Base-by-base conservation (phyloP, 345 rosid species). In the Gossypium herbaceum region DNA sequence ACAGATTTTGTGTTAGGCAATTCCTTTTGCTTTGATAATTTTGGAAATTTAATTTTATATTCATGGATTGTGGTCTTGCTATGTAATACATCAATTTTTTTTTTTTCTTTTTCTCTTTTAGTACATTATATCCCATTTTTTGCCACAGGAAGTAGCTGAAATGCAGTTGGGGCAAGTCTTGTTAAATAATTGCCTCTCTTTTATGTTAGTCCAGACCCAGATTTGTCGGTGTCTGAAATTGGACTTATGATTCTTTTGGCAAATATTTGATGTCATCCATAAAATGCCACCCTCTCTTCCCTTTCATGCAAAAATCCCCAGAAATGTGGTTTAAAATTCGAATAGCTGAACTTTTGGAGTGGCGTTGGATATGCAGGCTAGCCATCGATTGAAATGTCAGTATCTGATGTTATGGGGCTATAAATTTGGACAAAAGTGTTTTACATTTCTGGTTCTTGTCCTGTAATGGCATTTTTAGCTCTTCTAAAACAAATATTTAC, bases 181-280 rank as follows among this genome's bases (percentile, higher is more conserved):
- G 39, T 24, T 25, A 51, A 69, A 57, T 51, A 25, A 69, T 27
- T 27, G 73, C 73, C 59, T 27, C 44, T 69, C 61, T 52, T 5
- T 52, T 52, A 47, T 47, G 85, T 83, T 71, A 84, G 73, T 76
- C 77, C 77, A 39, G 79, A 67, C 77, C 47, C 82, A 61, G 85
- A 79, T 64, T 16, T 27, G 73, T 69, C 60, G 3, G 45, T 69
- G 73, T 69, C 73, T 27, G 73, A 17, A 69, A 69, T 51, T 25
- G 59, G 67, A 58, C 43, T 7, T 67, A 10, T 68, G 58, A 34
- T 71, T 55, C 27, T 39, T 57, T 57, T 22, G 29, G 6, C 63
- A 71, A 64, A 55, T 34, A 4, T 16, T 25, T 11, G 27, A 10
- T 61, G 24, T 7, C 56, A 41, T 64, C 69, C 51, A 64, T n/a